These are phyloP conservation scores for Rhizopus stolonifer DNA, from an alignment of 371 early-diverging fungal genomes.

Conservation along the genomic window DNA sequence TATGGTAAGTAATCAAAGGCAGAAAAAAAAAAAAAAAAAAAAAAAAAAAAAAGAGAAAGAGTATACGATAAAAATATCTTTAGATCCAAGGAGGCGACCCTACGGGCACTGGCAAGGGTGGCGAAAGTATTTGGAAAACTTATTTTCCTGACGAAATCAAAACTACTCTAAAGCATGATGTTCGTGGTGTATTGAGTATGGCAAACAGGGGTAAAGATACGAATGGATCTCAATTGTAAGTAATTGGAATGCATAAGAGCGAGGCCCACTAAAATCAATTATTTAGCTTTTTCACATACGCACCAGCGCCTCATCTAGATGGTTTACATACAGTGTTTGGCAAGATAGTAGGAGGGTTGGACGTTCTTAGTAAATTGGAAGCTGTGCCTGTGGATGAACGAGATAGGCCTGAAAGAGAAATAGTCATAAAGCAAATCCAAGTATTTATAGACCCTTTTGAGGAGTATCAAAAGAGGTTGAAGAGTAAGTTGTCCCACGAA, in stretches of 20 bases:
- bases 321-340: conserved; percentile 92
- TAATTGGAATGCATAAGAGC: background rate
- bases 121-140: conserved; percentile 78
- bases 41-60: background rate
- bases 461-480: conserved; percentile 65
- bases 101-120: conserved; percentile 89
- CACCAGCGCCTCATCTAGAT: conserved; percentile 82
- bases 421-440: conserved; percentile 69
- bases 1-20: conserved; percentile 58
- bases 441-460: conserved; percentile 87
- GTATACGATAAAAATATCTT: background rate
- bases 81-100: conserved; percentile 95
- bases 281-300: conserved; percentile 80
- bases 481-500: conserved; percentile 48
- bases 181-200: conserved; percentile 81
- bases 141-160: conserved; percentile 85
- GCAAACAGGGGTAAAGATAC: conserved; percentile 89
- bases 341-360: conserved; percentile 80
- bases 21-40: background rate
- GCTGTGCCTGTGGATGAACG: conserved; percentile 65
- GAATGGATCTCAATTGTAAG: conserved; percentile 89
- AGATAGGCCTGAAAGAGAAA: conserved; percentile 73
- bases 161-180: conserved; percentile 70
- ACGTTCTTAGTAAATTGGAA: conserved; percentile 81
- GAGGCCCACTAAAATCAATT: background rate